Base-by-base conservation (phyloP, 1,284 basidiomycete species). In the Pisolithus thermaeus region DNA sequence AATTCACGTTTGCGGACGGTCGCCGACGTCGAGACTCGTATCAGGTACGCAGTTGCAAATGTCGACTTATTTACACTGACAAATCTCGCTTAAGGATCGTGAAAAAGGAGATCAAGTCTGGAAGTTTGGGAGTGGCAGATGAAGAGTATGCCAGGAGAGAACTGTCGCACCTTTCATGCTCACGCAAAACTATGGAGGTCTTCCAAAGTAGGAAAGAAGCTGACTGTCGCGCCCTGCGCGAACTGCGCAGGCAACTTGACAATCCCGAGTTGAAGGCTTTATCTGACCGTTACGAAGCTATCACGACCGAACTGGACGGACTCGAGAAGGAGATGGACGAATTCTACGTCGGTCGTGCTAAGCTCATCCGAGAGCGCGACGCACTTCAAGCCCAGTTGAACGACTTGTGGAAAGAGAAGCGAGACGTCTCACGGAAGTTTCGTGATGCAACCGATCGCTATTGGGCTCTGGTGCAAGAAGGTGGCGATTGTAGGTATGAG, bases 121-220 rank as follows among this genome's bases (percentile, higher is more conserved):
- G 96, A 23, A 83, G 68, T 57, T 79, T 99, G 80, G 97, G 93
- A 70, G 79, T 99, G 51, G 94, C 88, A 36, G 96, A 97, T 51
- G 97, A 99, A 73, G 98, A 97, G 73, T 87, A 92, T 58, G 91
- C 95, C 5, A 78, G 99, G 18, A 80, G 83, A 60, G 96, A 99
- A 64, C 96, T 99, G 60, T 80, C 76, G 57, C 77, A 78, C 45
- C 73, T 79, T 58, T 87, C 80, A 63, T 87, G 90, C 39, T 77
- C 74, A 51, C 83, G 90, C 52, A 85, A 79, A 66, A 69, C 72
- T 12, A 83, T 94, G 48, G 90, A 94, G 68, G 74, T 77, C 46
- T 92, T 96, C 76, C 84, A 92, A 64, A 70, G 81, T 1, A 80
- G 89, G 46, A 85, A 93, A 63, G 79, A 84, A 51, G 78, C 79